These are phyloP conservation scores for Neurospora sp. DNA, from an alignment of 495 filamentous ascomycete genomes.

Conservation along the genomic window DNA sequence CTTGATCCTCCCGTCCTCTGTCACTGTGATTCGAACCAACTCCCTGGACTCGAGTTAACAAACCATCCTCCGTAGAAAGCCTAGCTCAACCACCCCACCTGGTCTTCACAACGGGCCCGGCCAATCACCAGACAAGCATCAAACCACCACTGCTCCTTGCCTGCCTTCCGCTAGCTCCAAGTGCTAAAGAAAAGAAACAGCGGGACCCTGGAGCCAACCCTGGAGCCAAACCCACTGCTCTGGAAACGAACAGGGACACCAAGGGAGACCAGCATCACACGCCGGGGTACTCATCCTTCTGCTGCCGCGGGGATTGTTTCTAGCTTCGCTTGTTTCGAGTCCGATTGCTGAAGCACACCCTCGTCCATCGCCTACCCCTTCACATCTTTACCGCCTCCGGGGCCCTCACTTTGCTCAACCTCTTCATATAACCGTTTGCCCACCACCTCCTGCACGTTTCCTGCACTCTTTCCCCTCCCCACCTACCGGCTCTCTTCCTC, in stretches of 20 bases:
- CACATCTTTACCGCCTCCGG: conserved; percentile 11
- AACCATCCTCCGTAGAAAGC: not conserved
- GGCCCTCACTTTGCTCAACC: conserved; percentile 12
- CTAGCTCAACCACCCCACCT: conserved; percentile 8
- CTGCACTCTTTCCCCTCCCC: conserved; percentile 20
- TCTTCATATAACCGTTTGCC: conserved; percentile 34
- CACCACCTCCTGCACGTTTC: conserved; percentile 18
- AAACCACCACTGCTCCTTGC: too few relatives aligned
- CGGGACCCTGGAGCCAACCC: conserved; percentile 8
- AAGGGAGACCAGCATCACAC: conserved; percentile 16
- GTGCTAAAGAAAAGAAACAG: not conserved
- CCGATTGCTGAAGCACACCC: conserved; percentile 5
- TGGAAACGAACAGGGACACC: conserved; percentile 11
- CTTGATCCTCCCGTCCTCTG: not conserved
- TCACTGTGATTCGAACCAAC: not conserved
- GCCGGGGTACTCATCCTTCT: conserved; percentile 12
- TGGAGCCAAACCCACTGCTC: conserved; percentile 15
- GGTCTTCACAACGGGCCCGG: conserved; percentile 11
- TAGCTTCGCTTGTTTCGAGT: conserved; percentile 14
- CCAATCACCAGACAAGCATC: conserved; percentile 14
- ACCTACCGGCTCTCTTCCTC: conserved; percentile 27
- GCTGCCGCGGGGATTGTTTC: conserved; percentile 11
- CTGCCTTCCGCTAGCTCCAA: conserved; percentile 4
- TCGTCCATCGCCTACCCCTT: conserved; percentile 6
- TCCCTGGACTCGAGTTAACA: not conserved